phyloP scores from a whole-genome alignment of 257 asterid species.

The Paulownia fortunei region DNA sequence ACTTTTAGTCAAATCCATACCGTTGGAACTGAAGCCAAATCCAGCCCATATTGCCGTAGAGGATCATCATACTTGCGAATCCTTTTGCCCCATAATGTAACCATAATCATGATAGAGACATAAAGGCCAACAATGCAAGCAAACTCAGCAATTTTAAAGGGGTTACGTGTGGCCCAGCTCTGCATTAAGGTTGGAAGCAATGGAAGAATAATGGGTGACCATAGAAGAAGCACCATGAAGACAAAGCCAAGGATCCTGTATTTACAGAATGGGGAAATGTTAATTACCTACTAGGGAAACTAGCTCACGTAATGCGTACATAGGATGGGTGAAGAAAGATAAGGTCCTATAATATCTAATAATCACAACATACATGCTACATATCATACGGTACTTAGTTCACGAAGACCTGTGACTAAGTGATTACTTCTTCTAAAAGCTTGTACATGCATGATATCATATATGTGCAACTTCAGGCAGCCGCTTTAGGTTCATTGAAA shows the following conservation, averaged over 20 bases:
- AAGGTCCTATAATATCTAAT: not conserved
- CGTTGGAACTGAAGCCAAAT: slow-evolving; percentile 66
- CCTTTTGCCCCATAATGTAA: slow-evolving; percentile 88
- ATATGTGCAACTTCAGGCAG: slow-evolving; percentile 20
- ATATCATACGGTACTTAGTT: slow-evolving; percentile 3
- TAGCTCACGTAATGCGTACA: slow-evolving; percentile 21
- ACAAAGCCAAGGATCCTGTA: slow-evolving; percentile 81
- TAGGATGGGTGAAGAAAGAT: slow-evolving; percentile 17
- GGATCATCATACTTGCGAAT: slow-evolving; percentile 86
- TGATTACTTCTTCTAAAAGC: slow-evolving; percentile 2
- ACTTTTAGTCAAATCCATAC: slow-evolving; percentile 43
- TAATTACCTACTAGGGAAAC: slow-evolving; percentile 12
- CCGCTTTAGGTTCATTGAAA: slow-evolving; percentile 22
- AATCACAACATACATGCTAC: not conserved
- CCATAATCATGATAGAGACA: slow-evolving; percentile 64
- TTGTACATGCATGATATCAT: not conserved
- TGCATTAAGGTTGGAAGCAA: slow-evolving; percentile 83
- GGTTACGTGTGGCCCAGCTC: slow-evolving; percentile 72
- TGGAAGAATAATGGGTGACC: slow-evolving; percentile 92
- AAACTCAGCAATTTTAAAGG: slow-evolving; percentile 70
- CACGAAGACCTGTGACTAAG: slow-evolving; percentile 1
- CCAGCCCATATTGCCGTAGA: slow-evolving; percentile 80
- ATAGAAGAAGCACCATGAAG: slow-evolving; percentile 86
- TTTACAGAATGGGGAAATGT: slow-evolving; percentile 16
- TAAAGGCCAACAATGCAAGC: slow-evolving; percentile 86